Percentiles rank a stretch among this genome's conserved stretches.
These are phyloP conservation scores for Mycena galopus DNA, from an alignment of 768 basidiomycete species.

Conservation along the genomic window DNA sequence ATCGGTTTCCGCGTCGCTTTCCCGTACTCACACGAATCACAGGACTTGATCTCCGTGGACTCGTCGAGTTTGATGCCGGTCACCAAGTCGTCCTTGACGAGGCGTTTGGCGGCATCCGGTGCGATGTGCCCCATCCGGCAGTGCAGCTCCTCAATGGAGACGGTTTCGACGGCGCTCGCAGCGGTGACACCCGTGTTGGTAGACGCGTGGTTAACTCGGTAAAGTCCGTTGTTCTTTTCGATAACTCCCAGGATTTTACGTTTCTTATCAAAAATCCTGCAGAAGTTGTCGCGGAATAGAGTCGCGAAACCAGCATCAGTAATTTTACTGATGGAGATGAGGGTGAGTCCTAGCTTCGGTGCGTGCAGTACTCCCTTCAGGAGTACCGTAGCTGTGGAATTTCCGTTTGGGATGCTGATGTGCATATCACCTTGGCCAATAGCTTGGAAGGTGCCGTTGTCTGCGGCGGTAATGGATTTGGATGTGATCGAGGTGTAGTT, in stretches of 20 bases:
- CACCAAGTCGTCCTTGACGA: too few species aligned
- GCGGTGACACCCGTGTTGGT: not conserved
- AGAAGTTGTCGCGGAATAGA: slow-evolving; percentile 43
- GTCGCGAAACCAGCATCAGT: too few species aligned
- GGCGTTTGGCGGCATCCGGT: too few species aligned
- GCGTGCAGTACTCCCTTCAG: too few species aligned
- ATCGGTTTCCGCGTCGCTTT: too few species aligned
- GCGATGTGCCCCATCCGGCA: not conserved
- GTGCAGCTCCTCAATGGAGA: too few species aligned
- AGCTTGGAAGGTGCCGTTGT: slow-evolving; percentile 42
- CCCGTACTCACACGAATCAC: too few species aligned
- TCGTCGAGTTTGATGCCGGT: slow-evolving; percentile 44
- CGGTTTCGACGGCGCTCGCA: not conserved
- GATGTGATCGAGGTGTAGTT: slow-evolving; percentile 45
- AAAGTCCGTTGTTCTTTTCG: slow-evolving; percentile 26
- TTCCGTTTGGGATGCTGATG: too few species aligned
- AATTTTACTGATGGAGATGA: too few species aligned
- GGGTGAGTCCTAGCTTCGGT: too few species aligned
- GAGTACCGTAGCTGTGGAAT: too few species aligned
- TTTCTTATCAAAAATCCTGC: slow-evolving; percentile 39
- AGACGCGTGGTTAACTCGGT: slow-evolving; percentile 14
- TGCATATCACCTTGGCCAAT: slow-evolving; percentile 41
- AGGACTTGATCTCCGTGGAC: slow-evolving; percentile 40
- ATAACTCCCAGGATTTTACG: slow-evolving; percentile 22
- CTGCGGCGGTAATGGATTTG: slow-evolving; percentile 46